Percentiles rank a stretch among this genome's conserved stretches.
Conservation (phyloP, 108 stramenopile genomes). For the Bacterosira constricta region DNA sequence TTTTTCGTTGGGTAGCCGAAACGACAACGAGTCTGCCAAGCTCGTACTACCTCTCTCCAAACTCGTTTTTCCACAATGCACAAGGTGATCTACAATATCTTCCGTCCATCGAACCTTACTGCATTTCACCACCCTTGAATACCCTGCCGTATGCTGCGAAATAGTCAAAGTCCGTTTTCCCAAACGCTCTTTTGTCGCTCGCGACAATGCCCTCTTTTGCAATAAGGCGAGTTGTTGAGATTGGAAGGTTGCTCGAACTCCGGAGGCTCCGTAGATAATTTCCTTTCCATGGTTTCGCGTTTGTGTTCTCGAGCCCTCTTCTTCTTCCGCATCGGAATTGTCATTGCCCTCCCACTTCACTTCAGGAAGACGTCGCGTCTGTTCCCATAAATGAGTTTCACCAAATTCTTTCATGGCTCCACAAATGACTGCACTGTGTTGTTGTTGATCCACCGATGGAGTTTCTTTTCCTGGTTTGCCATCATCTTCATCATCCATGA, state of each 20-base stretch:
- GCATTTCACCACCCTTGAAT: neutral
- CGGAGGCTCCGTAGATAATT: constrained; percentile 12
- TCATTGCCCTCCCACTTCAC: neutral
- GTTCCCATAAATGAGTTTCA: constrained; percentile 42
- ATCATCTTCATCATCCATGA: neutral
- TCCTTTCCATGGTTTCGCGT: neutral
- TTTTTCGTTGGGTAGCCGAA: no score
- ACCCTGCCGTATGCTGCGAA: constrained; percentile 8
- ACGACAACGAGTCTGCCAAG: no score
- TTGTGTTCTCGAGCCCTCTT: no score
- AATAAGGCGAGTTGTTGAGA: neutral
- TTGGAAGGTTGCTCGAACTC: constrained; percentile 4
- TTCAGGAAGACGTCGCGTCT: constrained; percentile 17
- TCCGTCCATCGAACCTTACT: constrained; percentile 36
- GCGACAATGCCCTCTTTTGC: constrained; percentile 18
- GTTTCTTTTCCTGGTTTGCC: neutral
- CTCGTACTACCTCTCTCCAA: neutral
- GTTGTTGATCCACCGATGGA: neutral
- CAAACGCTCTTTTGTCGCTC: constrained; percentile 25
- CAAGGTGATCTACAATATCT: neutral
- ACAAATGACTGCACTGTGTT: constrained; percentile 15
- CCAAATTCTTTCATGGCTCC: constrained; percentile 39
- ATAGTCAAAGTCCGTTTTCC: constrained; percentile 27
- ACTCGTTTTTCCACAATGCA: neutral
- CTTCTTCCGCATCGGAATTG: neutral